Percentiles rank a stretch among this genome's conserved stretches.
phyloP scores from a whole-genome alignment of 768 basidiomycete genomes.

The Suillus brevipes region DNA sequence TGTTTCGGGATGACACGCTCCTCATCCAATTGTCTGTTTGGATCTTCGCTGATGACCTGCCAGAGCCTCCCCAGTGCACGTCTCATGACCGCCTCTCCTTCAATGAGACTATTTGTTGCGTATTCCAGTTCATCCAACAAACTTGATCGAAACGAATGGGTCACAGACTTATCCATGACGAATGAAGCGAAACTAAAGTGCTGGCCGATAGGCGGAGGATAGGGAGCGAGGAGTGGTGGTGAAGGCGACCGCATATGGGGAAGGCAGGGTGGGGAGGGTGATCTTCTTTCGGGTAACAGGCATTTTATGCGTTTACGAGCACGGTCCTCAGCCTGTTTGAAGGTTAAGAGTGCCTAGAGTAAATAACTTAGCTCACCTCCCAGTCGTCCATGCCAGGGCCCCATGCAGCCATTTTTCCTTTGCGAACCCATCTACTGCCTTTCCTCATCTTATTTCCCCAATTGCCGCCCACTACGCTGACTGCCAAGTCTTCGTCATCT shows the following conservation, averaged over 20 bases:
- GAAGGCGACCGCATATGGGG: slow-evolving; percentile 79
- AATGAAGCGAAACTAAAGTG: slow-evolving; percentile 82
- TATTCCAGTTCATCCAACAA: slow-evolving; percentile 78
- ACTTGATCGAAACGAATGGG: slow-evolving; percentile 79
- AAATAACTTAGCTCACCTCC: slow-evolving; percentile 53
- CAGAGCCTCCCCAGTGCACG: slow-evolving; percentile 77
- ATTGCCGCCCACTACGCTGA: slow-evolving; percentile 61
- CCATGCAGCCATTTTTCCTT: slow-evolving; percentile 82
- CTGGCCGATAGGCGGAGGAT: slow-evolving; percentile 62
- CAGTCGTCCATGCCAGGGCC: slow-evolving; percentile 83
- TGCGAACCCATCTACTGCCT: slow-evolving; percentile 80
- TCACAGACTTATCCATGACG: slow-evolving; percentile 82
- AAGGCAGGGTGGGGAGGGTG: slow-evolving; percentile 69
- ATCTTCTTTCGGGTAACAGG: slow-evolving; percentile 63
- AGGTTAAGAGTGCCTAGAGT: slow-evolving; percentile 13
- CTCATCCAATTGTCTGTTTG: slow-evolving; percentile 38
- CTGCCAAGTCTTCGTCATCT: slow-evolving; percentile 55
- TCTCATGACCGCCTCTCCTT: slow-evolving; percentile 74
- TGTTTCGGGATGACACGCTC: slow-evolving; percentile 62
- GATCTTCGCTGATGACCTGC: slow-evolving; percentile 78
- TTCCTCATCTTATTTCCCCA: slow-evolving; percentile 81
- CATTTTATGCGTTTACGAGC: slow-evolving; percentile 78
- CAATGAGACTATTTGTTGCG: slow-evolving; percentile 80
- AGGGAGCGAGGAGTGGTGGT: slow-evolving; percentile 76
- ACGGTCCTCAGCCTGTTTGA: slow-evolving; percentile 70